These are phyloP conservation scores for Zymoseptoria brevis DNA, from an alignment of 2,329 filamentous ascomycete genomes.

Conservation along the genomic window DNA sequence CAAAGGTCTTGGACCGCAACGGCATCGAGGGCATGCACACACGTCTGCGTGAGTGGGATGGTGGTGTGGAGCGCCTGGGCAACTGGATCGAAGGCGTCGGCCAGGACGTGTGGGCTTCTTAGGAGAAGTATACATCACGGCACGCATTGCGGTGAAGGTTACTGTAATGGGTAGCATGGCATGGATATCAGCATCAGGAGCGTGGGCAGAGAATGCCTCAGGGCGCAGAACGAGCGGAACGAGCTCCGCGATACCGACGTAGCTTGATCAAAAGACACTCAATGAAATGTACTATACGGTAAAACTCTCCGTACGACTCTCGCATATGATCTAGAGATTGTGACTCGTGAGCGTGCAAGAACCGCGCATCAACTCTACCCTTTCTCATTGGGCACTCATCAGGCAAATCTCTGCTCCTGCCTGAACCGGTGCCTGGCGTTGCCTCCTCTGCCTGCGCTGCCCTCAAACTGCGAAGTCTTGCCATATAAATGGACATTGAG, in stretches of 20 bases:
- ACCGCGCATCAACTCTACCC: too few relatives aligned
- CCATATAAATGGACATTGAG: not conserved
- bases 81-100: constrained; percentile 95
- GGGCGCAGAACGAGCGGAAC: not conserved
- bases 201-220: not conserved
- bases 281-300: not conserved
- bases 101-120: constrained; percentile 92
- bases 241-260: not conserved
- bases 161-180: not conserved
- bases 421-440: constrained; percentile 12
- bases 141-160: not conserved
- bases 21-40: constrained; percentile 91
- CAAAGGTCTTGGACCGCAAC: constrained; percentile 90
- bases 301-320: not conserved
- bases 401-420: constrained; percentile 2
- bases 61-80: constrained; percentile 87
- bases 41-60: constrained; percentile 87
- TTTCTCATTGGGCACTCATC: not conserved
- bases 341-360: too few relatives aligned
- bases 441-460: constrained; percentile 5
- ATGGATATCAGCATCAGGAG: not conserved
- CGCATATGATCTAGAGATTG: too few relatives aligned
- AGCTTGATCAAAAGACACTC: not conserved
- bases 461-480: not conserved
- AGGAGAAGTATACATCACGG: not conserved